Conservation (phyloP, 352 stramenopile genomes). For the Globisporangium lucens region DNA sequence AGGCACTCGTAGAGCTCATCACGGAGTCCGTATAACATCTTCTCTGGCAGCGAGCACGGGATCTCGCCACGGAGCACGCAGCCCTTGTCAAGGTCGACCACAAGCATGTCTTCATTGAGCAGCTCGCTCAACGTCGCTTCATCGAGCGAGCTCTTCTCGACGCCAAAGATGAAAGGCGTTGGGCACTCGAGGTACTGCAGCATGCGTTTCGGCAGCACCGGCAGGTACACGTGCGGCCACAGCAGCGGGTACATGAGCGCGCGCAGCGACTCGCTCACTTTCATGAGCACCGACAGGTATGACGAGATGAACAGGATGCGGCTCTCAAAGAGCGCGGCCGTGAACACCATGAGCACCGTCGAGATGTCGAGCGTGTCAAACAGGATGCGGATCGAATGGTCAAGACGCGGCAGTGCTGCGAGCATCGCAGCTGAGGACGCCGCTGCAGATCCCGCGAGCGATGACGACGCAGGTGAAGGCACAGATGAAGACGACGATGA, state of each 20-base stretch:
- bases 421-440: conserved; percentile 36
- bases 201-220: conserved; percentile 73
- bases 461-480: conserved; percentile 27
- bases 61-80: conserved; percentile 49
- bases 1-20: conserved; percentile 62
- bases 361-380: conserved; percentile 81
- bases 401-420: conserved; percentile 50
- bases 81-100: conserved; percentile 75
- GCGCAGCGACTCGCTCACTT: conserved; percentile 70
- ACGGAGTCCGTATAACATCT: conserved; percentile 42
- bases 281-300: conserved; percentile 80
- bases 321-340: conserved; percentile 72
- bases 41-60: conserved; percentile 44
- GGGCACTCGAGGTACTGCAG: conserved; percentile 84
- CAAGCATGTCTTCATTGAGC: conserved; percentile 59
- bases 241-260: conserved; percentile 83
- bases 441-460: conserved; percentile 30
- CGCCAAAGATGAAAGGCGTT: conserved; percentile 84
- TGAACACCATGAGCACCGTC: conserved; percentile 75
- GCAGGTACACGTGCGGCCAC: conserved; percentile 87
- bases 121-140: conserved; percentile 45
- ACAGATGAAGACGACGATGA: conserved; percentile 14
- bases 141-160: conserved; percentile 60
- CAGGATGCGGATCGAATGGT: conserved; percentile 72
- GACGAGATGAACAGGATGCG: conserved; percentile 81